Percentiles rank a stretch among this genome's conserved stretches.
Conservation (phyloP, 2,329 filamentous ascomycete species). For the Cryphonectria nitschkei region DNA sequence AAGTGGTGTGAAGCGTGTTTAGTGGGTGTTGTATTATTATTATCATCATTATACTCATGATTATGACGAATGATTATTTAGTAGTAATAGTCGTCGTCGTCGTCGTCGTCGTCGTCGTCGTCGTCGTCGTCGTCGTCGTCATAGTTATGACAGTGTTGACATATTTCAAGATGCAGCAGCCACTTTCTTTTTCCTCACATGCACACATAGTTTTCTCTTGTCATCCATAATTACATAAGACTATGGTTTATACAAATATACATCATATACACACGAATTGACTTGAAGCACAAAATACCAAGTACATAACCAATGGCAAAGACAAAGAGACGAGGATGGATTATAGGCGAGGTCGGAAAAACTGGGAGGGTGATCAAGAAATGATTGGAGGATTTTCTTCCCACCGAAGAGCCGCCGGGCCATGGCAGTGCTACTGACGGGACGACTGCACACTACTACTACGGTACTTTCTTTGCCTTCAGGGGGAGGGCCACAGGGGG, state of each 20-base stretch:
- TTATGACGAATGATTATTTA: background rate
- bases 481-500: background rate
- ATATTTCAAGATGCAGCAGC: too few relatives aligned
- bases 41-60: background rate
- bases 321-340: background rate
- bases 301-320: background rate
- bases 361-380: background rate
- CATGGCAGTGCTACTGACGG: background rate
- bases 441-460: too few relatives aligned
- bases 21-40: background rate
- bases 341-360: conserved; percentile 1
- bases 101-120: too few relatives aligned
- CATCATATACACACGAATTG: too few relatives aligned
- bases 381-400: conserved; percentile 12
- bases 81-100: background rate
- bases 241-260: too few relatives aligned
- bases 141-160: too few relatives aligned
- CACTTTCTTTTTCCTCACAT: too few relatives aligned
- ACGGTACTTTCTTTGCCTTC: background rate
- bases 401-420: conserved; percentile 9
- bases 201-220: too few relatives aligned
- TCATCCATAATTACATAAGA: background rate
- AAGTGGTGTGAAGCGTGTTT: too few relatives aligned
- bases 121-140: too few relatives aligned
- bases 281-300: too few relatives aligned